Evolutionary conservation across 176 grass and related monocot genomes (phyloP), one percentile per base, ranked within the genome.

Genomic region (Thalia dealbata): DNA sequence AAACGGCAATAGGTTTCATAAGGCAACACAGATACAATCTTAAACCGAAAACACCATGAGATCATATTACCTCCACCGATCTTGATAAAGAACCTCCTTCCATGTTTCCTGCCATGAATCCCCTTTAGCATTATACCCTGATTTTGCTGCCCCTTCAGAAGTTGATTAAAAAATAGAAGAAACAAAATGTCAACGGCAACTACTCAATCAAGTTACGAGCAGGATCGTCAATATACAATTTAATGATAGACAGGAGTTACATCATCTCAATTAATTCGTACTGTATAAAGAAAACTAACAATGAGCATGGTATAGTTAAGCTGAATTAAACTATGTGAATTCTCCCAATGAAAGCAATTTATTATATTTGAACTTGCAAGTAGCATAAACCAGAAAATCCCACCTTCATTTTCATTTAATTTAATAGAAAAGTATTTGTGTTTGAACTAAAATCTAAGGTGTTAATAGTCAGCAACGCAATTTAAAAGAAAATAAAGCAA

Each of bases 51-150:
- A 64, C 35, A 71, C 22, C 7, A 73, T 54, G 22, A 72, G 75
- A 78, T 60, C 18, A 78, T 6, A 61, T 52, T 80, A 99, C 95
- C 90, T 93, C 95, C 95, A 99, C 79, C 93, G 87, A 69, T 99
- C 95, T 81, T 99, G 95, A 71, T 99, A 90, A 61, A 99, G 77
- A 88, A 99, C 85, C 85, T 99, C 95, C 83, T 99, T 90, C 95
- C 95, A 99, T 77, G 89, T 99, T 70, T 93, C 95, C 95, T 90
- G 91, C 90, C 90, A 99, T 50, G 87, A 86, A 73, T 92, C 90
- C 61, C 87, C 85, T 74, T 88, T 83, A 74, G 73, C 85, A 81
- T 93, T 99, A 74, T 82, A 88, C 71, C 95, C 90, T 79, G 90
- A 93, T 81, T 99, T 99, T 58, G 93, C 87, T 3, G 90, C 87